Percentiles rank a stretch among this genome's conserved stretches.
phyloP scores from a whole-genome alignment of 306 rosid species.

The Biancaea sappan region DNA sequence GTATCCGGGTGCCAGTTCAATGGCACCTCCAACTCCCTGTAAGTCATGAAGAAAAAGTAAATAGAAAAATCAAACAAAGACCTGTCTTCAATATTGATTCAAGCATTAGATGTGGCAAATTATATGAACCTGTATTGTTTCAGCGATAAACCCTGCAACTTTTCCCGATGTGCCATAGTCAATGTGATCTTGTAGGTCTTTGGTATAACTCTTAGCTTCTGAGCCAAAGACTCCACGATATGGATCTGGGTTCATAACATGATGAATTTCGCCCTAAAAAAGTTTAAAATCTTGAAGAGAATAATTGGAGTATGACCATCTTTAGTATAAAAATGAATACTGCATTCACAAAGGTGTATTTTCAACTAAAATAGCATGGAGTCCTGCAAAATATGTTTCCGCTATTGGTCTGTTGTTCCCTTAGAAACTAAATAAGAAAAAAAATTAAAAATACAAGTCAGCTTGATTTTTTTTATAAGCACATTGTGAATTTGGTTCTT shows the following conservation, averaged over 20 bases:
- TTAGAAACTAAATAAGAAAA: neutral
- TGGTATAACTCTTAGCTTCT: constrained; percentile 65
- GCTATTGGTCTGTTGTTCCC: neutral
- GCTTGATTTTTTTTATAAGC: neutral
- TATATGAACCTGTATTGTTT: constrained; percentile 74
- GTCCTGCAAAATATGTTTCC: neutral
- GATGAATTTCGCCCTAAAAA: constrained; percentile 84
- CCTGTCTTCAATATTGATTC: neutral
- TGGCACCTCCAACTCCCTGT: constrained; percentile 94
- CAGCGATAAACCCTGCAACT: constrained; percentile 88
- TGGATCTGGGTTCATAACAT: constrained; percentile 86
- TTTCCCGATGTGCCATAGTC: constrained; percentile 81
- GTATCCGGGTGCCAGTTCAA: constrained; percentile 89
- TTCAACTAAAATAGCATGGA: neutral
- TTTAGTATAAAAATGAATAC: constrained; percentile 7
- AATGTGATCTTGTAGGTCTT: constrained; percentile 84
- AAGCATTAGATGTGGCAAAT: neutral
- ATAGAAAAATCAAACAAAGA: neutral
- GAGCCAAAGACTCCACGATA: constrained; percentile 79
- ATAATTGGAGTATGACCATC: constrained; percentile 15
- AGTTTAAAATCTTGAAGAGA: constrained; percentile 31
- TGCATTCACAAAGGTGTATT: constrained; percentile 5
- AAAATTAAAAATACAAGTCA: neutral
- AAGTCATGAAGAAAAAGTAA: constrained; percentile 25
- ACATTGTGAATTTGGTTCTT: neutral